These are phyloP conservation scores for Artemisia annua DNA, from an alignment of 129 eudicot species.

Conservation along the genomic window DNA sequence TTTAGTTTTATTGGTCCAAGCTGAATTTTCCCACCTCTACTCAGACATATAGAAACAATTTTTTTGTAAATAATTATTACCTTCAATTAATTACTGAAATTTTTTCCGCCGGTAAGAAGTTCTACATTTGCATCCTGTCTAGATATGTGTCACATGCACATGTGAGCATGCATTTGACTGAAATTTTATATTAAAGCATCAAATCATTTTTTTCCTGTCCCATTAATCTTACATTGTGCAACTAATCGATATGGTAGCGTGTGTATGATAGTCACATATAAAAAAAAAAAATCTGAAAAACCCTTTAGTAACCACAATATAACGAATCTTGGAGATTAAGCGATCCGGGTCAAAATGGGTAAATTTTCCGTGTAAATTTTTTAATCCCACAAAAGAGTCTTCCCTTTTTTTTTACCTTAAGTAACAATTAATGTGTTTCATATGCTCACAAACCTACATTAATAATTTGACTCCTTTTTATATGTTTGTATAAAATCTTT, in stretches of 20 bases:
- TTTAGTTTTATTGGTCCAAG: not conserved
- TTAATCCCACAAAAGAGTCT: too few species aligned
- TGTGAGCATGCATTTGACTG: slow-evolving; percentile 33
- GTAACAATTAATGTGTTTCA: too few species aligned
- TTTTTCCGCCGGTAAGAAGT: slow-evolving; percentile 4
- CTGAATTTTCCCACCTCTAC: not conserved
- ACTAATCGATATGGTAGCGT: too few species aligned
- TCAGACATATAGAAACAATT: not conserved
- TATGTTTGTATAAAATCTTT: too few species aligned
- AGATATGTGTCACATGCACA: slow-evolving; percentile 17
- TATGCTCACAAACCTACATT: too few species aligned
- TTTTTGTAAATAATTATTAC: not conserved
- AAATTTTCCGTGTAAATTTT: too few species aligned
- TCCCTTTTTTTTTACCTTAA: too few species aligned
- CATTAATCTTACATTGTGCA: not conserved
- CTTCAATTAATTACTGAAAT: not conserved
- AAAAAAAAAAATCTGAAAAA: too few species aligned
- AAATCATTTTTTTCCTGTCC: slow-evolving; percentile 6
- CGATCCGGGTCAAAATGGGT: too few species aligned
- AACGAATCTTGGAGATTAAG: not conserved
- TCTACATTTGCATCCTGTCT: slow-evolving; percentile 6
- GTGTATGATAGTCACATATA: too few species aligned
- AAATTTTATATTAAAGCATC: slow-evolving; percentile 8
- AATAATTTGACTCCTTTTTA: too few species aligned
- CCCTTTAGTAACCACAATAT: not conserved